Conservation (phyloP, 768 basidiomycete species). For the Coprinellus aureogranulatus region DNA sequence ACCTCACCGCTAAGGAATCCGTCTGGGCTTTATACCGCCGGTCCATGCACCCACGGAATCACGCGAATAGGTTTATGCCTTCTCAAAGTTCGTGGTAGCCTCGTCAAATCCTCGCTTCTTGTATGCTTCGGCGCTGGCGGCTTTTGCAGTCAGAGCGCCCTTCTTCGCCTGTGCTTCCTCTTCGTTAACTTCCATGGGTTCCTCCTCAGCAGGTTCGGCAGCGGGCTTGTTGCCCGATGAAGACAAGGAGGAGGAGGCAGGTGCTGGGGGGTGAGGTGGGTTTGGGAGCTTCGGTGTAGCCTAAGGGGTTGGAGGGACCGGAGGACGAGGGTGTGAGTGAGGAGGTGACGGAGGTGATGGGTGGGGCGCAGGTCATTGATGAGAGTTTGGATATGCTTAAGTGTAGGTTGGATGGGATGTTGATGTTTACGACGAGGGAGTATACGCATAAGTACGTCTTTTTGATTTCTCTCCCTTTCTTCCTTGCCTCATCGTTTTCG, state of each 20-base stretch:
- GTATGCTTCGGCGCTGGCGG: slow-evolving; percentile 75
- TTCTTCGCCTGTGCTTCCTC: slow-evolving; percentile 74
- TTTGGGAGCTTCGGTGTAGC: slow-evolving; percentile 71
- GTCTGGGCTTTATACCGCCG: slow-evolving; percentile 83
- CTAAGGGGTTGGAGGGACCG: slow-evolving; percentile 62
- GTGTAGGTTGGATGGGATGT: slow-evolving; percentile 67
- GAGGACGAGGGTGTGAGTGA: slow-evolving; percentile 28
- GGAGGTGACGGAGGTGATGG: slow-evolving; percentile 58
- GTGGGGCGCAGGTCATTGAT: slow-evolving; percentile 66
- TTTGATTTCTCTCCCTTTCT: too few relatives aligned
- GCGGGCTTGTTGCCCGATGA: slow-evolving; percentile 36
- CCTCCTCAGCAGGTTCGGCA: slow-evolving; percentile 52
- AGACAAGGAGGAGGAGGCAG: slow-evolving; percentile 40
- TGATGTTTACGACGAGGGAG: slow-evolving; percentile 67
- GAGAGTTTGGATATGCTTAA: slow-evolving; percentile 64
- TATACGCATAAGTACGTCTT: slow-evolving; percentile 73
- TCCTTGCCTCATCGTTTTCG: too few relatives aligned
- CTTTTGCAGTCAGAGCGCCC: slow-evolving; percentile 77
- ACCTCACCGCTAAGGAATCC: slow-evolving; percentile 53
- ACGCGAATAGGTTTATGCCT: slow-evolving; percentile 84
- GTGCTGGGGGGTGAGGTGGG: slow-evolving; percentile 38
- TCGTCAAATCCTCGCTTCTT: slow-evolving; percentile 80
- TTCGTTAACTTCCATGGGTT: slow-evolving; percentile 67
- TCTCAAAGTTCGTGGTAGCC: slow-evolving; percentile 72
- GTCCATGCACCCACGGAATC: slow-evolving; percentile 79